Base-by-base conservation (phyloP, 352 stramenopile species). In the Phytophthora tubulina region DNA sequence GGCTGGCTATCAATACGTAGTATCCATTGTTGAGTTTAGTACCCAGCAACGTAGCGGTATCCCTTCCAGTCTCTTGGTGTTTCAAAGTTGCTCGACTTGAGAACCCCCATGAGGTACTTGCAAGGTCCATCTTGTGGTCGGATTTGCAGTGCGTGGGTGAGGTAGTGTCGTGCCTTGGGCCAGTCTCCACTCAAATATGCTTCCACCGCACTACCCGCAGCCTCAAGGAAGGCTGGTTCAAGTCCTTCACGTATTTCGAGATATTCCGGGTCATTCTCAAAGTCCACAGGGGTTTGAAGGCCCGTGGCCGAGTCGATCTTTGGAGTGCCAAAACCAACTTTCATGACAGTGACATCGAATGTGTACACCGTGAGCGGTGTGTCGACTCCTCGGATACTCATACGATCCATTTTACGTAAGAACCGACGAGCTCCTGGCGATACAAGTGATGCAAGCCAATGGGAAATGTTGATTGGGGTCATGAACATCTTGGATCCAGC, bases 401-500 rank as follows among this genome's bases (percentile, higher is more conserved):
- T 93, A 31, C 83, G 82, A 48, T 96, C 90, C 75, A 96, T 95
- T 57, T 93, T 91, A 39, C 90, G 84, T 41, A 94, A 68, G 44
- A 95, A 91, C 39, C 89, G 88, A 21, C 86, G 82, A n/a, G 89
- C 81, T 4, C 63, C 67, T 1, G 88, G 88, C 0, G 86, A 95
- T 0, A 96, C 67, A 21, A 97, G 68, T 13, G 84, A 79, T 15
- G 81, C 84, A 15, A 97, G 75, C 85, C 90, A 96, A 58, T 97
- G 90, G 2, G 88, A 96, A 6, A 96, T 73, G 44, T 96, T 95
- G 66, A 96, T 88, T 6, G 86, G 85, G 6, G 87, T 93, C 42
- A 70, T 76, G 58, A 96, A 98, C 38, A 96, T 97, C 72, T 99
- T 99, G 44, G 97, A 99, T 0, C 85, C 94, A 6, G 92, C 96